These are phyloP conservation scores for Hypomyces rosellus DNA, from an alignment of 2,329 filamentous ascomycete species.

Conservation along the genomic window DNA sequence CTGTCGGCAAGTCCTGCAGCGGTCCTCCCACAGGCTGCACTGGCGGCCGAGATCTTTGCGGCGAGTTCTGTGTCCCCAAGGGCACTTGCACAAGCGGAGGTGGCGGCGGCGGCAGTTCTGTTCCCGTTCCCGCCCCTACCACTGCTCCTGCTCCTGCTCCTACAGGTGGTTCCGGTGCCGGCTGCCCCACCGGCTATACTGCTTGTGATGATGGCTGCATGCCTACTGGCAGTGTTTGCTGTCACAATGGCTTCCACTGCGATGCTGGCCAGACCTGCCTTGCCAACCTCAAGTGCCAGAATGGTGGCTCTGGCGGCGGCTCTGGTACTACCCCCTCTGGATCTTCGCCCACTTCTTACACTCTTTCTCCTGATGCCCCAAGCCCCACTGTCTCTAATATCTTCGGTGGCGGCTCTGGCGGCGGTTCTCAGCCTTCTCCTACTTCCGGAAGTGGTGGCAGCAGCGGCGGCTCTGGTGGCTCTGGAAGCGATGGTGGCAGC, in stretches of 20 bases:
- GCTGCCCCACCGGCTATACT: conserved; percentile 7
- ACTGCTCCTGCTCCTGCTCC: too few species aligned
- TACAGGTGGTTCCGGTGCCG: conserved; percentile 5
- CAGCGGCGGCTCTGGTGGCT: neutral
- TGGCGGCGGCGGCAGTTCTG: conserved; percentile 9
- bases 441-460: neutral
- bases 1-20: conserved; percentile 20
- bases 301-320: conserved; percentile 2
- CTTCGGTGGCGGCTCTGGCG: conserved; percentile 5
- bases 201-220: conserved; percentile 16
- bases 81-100: conserved; percentile 13
- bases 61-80: conserved; percentile 9
- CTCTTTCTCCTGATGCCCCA: conserved; percentile 2
- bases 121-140: too few species aligned
- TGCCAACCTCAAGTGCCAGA: conserved; percentile 7
- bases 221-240: conserved; percentile 16
- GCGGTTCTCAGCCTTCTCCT: neutral
- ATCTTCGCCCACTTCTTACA: neutral
- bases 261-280: conserved; percentile 13
- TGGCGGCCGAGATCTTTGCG: conserved; percentile 16
- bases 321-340: neutral
- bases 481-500: neutral
- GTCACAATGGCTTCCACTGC: conserved; percentile 18
- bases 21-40: conserved; percentile 6
- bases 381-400: conserved; percentile 2